Conservation (phyloP, 1,284 basidiomycete genomes). For the Omphalotus olearius region DNA sequence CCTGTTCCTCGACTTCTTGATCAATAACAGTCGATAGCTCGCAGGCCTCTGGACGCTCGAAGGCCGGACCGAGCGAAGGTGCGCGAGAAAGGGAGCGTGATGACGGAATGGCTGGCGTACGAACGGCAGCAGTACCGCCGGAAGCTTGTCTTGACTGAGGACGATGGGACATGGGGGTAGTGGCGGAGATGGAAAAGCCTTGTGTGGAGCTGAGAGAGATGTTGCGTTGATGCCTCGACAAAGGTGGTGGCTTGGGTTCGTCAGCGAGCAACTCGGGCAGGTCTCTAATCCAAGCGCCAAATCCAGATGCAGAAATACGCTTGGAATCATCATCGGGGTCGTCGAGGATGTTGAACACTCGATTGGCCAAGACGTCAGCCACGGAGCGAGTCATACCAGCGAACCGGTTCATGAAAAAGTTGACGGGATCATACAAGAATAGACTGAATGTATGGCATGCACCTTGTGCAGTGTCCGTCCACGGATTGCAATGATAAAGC, state of each 20-base stretch:
- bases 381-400: constrained; percentile 88
- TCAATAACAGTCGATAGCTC: constrained; percentile 51
- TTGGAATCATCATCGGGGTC: constrained; percentile 49
- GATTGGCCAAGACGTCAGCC: constrained; percentile 81
- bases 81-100: constrained; percentile 57
- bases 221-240: constrained; percentile 42
- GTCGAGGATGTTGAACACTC: constrained; percentile 83
- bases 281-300: constrained; percentile 83
- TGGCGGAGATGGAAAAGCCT: constrained; percentile 56
- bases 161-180: constrained; percentile 63
- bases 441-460: constrained; percentile 80
- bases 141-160: constrained; percentile 60
- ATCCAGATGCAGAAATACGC: constrained; percentile 77
- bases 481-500: constrained; percentile 98
- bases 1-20: constrained; percentile 42
- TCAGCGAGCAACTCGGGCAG: constrained; percentile 69
- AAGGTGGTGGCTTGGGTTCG: constrained; percentile 21
- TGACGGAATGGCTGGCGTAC: constrained; percentile 41
- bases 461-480: constrained; percentile 87
- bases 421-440: constrained; percentile 76
- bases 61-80: constrained; percentile 53
- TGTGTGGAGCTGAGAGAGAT: constrained; percentile 48
- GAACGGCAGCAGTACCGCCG: constrained; percentile 33
- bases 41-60: constrained; percentile 38
- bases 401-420: constrained; percentile 88